Evolutionary conservation across 768 basidiomycete genomes (phyloP), one percentile per base, ranked within the genome.

Genomic region (Russula olivacea): DNA sequence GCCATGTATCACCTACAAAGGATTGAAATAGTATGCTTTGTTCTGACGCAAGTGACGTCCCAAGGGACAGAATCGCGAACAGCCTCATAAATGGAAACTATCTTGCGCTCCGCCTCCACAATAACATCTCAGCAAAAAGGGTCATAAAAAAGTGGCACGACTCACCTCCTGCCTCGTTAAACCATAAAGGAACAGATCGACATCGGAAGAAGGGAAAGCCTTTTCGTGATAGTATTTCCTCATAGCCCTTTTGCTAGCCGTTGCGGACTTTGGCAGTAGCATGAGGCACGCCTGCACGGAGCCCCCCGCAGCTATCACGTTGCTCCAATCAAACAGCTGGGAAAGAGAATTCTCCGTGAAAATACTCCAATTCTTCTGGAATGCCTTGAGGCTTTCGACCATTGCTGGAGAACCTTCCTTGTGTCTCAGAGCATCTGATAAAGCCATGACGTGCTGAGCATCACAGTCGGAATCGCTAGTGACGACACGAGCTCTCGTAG

Each of bases 41-140:
- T 83, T 45, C 84, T 79, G 60, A 87, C 80, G 55, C 83, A 85
- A 32, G 84, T 85, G 17, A 84, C 82, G 69, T 86, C 85, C 84
- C 84, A 86, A 30, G 84, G 83, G 40, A 86, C 79, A 11, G 83
- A 83, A 69, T 86, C 83, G 23, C 84, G 76, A 25, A 87, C 82
- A 6, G 84, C 84, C 66, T 85, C 82, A 66, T 83, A 86, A 36
- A 86, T 85, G 36, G 72, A 63, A 55, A 77, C 72, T 65, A 84
- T 83, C 76, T 85, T 86, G 56, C 72, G 77, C 67, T 86, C 84
- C 0, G 85, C 85, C 80, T 67, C 25, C 80, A 50, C 34, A 28
- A 30, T 19, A 1, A 8, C 10, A 36, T 63, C 14, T 36, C 36
- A 19, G 32, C 47, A 17, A 49, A 55, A 58, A 19, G 32, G 50